Evolutionary conservation across 345 rosid genomes (phyloP).

Genomic region (Lepidium africanum): DNA sequence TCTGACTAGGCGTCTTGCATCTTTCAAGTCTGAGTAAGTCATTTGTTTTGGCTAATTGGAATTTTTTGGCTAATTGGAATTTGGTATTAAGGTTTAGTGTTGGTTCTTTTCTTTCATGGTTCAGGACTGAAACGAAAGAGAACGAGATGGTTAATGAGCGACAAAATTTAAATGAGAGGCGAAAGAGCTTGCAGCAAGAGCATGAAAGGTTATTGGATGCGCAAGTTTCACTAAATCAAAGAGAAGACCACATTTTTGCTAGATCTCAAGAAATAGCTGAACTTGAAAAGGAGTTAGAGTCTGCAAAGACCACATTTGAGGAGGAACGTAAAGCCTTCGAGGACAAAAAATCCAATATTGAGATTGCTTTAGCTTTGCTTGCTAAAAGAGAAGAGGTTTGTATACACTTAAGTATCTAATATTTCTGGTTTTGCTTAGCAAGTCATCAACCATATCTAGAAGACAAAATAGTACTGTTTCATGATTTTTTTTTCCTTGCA

Average conservation of each 20-base stretch:
- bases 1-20: constrained; percentile 44
- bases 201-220: constrained; percentile 71
- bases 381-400: constrained; percentile 78
- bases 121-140: constrained; percentile 82
- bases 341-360: constrained; percentile 52
- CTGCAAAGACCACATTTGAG: constrained; percentile 43
- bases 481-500: constrained; percentile 17
- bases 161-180: constrained; percentile 64
- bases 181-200: constrained; percentile 65
- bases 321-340: constrained; percentile 46
- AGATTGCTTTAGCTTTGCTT: constrained; percentile 39
- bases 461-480: neutral
- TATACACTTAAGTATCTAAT: neutral
- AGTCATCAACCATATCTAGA: neutral
- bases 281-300: constrained; percentile 51
- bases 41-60: neutral
- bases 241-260: constrained; percentile 69
- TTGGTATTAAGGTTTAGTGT: neutral
- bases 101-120: constrained; percentile 6
- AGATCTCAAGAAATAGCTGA: constrained; percentile 61
- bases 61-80: neutral
- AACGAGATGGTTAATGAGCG: constrained; percentile 58
- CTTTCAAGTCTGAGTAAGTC: constrained; percentile 77
- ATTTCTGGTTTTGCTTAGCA: neutral
- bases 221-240: constrained; percentile 65